Evolutionary conservation across 2,329 filamentous ascomycete genomes (phyloP).

Genomic region (Aureobasidium zeae): DNA sequence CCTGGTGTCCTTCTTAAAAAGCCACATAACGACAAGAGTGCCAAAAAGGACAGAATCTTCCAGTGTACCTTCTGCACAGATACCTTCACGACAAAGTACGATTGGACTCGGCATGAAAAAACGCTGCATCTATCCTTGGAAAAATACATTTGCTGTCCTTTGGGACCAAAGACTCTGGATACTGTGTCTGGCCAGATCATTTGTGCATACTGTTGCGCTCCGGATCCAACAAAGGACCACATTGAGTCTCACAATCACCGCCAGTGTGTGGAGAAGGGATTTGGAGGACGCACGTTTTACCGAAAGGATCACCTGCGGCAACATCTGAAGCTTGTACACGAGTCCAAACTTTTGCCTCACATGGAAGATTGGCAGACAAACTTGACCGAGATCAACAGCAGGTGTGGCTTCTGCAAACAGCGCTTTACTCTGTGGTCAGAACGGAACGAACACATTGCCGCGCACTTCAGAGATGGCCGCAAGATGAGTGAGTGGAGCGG

Average conservation of each 20-base stretch:
- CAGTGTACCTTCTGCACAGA: slow-evolving; percentile 52
- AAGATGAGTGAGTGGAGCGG: slow-evolving; percentile 48
- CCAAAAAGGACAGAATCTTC: slow-evolving; percentile 36
- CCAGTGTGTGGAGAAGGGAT: slow-evolving; percentile 57
- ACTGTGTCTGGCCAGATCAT: slow-evolving; percentile 47
- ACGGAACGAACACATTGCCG: slow-evolving; percentile 44
- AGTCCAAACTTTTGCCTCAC: slow-evolving; percentile 49
- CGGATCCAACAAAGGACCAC: slow-evolving; percentile 47
- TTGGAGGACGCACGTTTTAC: slow-evolving; percentile 55
- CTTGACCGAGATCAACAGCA: slow-evolving; percentile 44
- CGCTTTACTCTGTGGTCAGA: slow-evolving; percentile 43
- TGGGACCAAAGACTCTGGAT: slow-evolving; percentile 47
- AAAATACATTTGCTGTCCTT: slow-evolving; percentile 53
- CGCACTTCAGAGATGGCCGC: slow-evolving; percentile 45
- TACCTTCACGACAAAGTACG: slow-evolving; percentile 48
- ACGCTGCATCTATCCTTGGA: slow-evolving; percentile 56
- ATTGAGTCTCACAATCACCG: slow-evolving; percentile 51
- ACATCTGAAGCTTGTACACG: slow-evolving; percentile 52
- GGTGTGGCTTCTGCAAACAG: slow-evolving; percentile 46
- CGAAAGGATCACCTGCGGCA: slow-evolving; percentile 55
- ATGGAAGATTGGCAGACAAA: slow-evolving; percentile 58
- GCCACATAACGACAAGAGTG: slow-evolving; percentile 31
- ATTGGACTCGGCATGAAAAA: slow-evolving; percentile 57
- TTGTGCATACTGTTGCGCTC: slow-evolving; percentile 50
- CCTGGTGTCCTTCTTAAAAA: slow-evolving; percentile 20